These are phyloP conservation scores for Poa annua DNA, from an alignment of 176 grass and related monocot genomes.

Conservation along the genomic window DNA sequence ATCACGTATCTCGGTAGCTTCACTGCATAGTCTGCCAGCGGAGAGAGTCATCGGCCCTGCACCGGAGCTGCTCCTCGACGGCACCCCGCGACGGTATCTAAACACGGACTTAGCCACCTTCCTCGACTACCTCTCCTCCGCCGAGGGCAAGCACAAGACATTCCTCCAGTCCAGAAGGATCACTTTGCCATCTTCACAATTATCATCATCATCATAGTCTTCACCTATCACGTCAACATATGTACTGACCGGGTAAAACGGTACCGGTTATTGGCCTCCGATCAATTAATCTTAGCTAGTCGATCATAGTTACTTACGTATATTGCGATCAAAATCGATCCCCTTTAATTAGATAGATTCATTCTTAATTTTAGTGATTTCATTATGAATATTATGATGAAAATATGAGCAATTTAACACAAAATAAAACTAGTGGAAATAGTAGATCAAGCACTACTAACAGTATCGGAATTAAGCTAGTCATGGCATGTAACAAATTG, in stretches of 20 bases:
- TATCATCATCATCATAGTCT: background rate
- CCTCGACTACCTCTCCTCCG: conserved; percentile 66
- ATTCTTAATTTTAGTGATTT: background rate
- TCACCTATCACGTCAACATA: too few species aligned
- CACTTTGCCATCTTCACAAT: background rate
- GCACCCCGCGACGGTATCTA: conserved; percentile 52
- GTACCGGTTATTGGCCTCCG: background rate
- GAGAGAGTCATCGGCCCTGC: conserved; percentile 56
- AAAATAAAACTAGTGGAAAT: too few species aligned
- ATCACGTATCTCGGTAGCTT: conserved; percentile 74
- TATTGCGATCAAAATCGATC: background rate
- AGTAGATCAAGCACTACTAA: too few species aligned
- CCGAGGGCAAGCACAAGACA: conserved; percentile 71
- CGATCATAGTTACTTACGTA: background rate
- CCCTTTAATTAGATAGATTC: background rate
- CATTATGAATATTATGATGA: too few species aligned
- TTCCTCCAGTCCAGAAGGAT: conserved; percentile 83
- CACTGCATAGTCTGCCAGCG: conserved; percentile 70
- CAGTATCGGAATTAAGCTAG: too few species aligned
- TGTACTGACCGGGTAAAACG: background rate
- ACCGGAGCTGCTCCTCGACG: conserved; percentile 45
- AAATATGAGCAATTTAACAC: too few species aligned
- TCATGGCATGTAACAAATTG: too few species aligned
- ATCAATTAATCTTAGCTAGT: background rate
- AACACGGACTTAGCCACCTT: conserved; percentile 86